A percentile compares a stretch with the other conserved stretches of the same genome.
Conservation (phyloP, 768 basidiomycete species). For the Amanita pseudoporphyria region DNA sequence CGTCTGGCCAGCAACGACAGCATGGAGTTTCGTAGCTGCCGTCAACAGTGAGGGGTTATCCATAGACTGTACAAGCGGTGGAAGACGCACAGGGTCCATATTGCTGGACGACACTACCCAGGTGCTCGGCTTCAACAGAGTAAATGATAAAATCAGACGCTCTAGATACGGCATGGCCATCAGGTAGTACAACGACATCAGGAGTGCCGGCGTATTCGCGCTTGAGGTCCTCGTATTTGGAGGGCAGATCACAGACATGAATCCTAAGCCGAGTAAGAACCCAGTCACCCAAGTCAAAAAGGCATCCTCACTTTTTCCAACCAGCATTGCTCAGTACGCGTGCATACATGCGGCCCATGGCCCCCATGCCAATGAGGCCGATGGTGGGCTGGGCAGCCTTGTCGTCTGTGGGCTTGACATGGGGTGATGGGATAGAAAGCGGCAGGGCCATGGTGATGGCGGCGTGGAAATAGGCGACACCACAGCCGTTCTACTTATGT, state of each 20-base stretch:
- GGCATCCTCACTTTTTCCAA: slow-evolving; percentile 59
- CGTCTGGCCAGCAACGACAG: slow-evolving; percentile 92
- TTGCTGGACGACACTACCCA: slow-evolving; percentile 71
- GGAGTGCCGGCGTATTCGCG: slow-evolving; percentile 56
- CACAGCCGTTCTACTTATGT: too few species aligned
- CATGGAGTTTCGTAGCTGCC: slow-evolving; percentile 82
- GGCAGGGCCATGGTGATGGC: not conserved
- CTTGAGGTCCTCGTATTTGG: slow-evolving; percentile 56
- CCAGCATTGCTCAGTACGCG: slow-evolving; percentile 66
- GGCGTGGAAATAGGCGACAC: too few species aligned
- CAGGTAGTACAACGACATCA: slow-evolving; percentile 56
- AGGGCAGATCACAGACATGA: slow-evolving; percentile 79
- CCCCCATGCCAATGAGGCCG: slow-evolving; percentile 94
- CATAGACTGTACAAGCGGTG: not conserved
- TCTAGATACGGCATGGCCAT: slow-evolving; percentile 85
- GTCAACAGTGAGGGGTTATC: slow-evolving; percentile 2
- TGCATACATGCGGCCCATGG: slow-evolving; percentile 96
- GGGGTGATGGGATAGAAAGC: slow-evolving; percentile 7
- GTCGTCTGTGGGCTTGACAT: slow-evolving; percentile 24
- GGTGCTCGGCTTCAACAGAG: slow-evolving; percentile 87
- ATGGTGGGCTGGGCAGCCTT: slow-evolving; percentile 56
- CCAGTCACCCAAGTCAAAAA: slow-evolving; percentile 5
- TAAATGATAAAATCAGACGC: slow-evolving; percentile 92
- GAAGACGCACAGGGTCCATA: slow-evolving; percentile 80
- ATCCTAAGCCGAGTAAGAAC: slow-evolving; percentile 43